These are phyloP conservation scores for Euphorbia celastroides DNA, from an alignment of 441 rosid genomes.

Conservation along the genomic window DNA sequence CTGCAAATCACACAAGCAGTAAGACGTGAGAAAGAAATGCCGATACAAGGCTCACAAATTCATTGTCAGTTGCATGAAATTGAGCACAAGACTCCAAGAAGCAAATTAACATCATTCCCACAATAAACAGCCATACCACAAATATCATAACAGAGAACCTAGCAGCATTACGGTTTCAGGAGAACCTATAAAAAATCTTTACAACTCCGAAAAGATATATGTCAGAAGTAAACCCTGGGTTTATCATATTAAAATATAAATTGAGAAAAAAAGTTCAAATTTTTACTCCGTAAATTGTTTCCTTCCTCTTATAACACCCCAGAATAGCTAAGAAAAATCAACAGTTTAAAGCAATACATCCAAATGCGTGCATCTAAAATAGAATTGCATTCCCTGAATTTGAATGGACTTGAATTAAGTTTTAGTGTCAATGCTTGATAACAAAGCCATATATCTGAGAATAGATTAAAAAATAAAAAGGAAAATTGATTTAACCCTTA, in stretches of 20 bases:
- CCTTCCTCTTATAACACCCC: background rate
- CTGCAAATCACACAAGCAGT: constrained; percentile 35
- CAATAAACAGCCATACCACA: background rate
- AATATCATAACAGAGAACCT: background rate
- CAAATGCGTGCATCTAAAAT: background rate
- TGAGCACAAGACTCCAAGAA: background rate
- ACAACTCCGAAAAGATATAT: background rate
- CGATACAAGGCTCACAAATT: background rate
- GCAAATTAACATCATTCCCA: background rate
- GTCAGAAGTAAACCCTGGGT: background rate
- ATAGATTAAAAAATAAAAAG: background rate
- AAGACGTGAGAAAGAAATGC: background rate
- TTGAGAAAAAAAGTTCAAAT: background rate
- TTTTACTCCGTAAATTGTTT: background rate
- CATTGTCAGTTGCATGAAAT: background rate
- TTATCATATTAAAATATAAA: background rate
- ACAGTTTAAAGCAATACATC: background rate
- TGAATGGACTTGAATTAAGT: background rate
- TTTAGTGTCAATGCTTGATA: background rate
- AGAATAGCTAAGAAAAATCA: background rate
- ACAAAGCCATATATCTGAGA: background rate
- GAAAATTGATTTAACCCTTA: background rate
- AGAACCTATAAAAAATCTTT: background rate
- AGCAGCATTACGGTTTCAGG: background rate
- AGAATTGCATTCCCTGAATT: background rate